Evolutionary conservation across 306 rosid genomes (phyloP).

Genomic region (Vachellia collinsii): DNA sequence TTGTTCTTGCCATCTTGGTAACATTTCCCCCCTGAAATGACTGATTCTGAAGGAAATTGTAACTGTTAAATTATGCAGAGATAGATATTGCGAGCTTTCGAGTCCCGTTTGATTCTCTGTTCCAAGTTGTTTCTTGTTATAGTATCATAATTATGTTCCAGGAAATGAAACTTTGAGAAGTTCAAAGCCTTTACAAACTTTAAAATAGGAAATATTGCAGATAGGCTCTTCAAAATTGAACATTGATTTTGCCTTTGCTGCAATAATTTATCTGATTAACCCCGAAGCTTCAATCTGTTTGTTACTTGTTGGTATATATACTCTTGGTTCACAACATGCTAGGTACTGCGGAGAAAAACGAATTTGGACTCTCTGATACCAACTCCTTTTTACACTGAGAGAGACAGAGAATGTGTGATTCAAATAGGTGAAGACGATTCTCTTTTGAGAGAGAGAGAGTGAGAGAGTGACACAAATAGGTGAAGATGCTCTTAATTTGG

Average conservation of each 20-base stretch:
- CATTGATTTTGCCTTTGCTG: neutral
- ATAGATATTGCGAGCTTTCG: neutral
- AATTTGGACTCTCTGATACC: neutral
- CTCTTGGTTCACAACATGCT: too few species aligned
- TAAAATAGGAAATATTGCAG: neutral
- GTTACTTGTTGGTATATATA: too few species aligned
- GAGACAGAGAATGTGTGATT: neutral
- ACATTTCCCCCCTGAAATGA: neutral
- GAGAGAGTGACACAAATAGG: too few species aligned
- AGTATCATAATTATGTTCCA: neutral
- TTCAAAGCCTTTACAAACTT: neutral
- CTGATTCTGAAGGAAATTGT: neutral
- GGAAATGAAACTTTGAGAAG: neutral
- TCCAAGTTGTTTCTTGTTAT: neutral
- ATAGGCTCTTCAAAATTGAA: neutral
- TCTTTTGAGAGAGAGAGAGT: too few species aligned
- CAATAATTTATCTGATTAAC: neutral
- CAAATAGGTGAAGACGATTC: neutral
- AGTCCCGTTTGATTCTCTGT: neutral
- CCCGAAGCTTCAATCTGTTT: neutral
- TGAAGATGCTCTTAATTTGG: neutral
- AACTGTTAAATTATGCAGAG: neutral
- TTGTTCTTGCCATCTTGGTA: neutral
- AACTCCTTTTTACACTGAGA: too few species aligned
- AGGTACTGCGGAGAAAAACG: neutral